phyloP scores from a whole-genome alignment of 2,329 filamentous ascomycete species.

The Leptosphaerulina australis region DNA sequence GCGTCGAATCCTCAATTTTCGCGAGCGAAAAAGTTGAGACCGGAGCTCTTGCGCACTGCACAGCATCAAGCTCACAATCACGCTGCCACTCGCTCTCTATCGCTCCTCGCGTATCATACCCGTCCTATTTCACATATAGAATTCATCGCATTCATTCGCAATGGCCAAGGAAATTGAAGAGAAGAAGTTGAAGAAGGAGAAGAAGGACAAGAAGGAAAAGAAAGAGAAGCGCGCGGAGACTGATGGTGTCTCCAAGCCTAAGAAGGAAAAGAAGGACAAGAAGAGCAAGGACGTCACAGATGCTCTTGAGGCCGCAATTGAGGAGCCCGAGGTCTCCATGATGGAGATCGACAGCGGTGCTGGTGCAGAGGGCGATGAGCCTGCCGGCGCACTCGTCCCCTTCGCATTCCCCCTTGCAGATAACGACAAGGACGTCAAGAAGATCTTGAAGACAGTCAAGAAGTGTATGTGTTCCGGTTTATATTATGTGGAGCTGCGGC shows the following conservation, averaged over 20 bases:
- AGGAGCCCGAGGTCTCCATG: conserved; percentile 63
- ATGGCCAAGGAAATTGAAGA: conserved; percentile 49
- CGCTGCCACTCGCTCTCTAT: conserved; percentile 12
- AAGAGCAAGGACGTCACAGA: conserved; percentile 65
- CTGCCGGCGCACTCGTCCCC: conserved; percentile 69
- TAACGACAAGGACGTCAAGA: conserved; percentile 71
- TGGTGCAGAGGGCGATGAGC: conserved; percentile 52
- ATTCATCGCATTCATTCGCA: conserved; percentile 16
- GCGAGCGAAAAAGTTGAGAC: conserved; percentile 24
- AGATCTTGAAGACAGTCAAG: conserved; percentile 69
- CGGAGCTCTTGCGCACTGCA: conserved; percentile 20
- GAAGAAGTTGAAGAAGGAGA: conserved; percentile 54
- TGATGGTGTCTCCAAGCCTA: conserved; percentile 53
- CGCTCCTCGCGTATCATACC: neutral
- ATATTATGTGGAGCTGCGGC: neutral
- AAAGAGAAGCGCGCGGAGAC: conserved; percentile 67
- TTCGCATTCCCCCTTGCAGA: conserved; percentile 83
- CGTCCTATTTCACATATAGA: neutral
- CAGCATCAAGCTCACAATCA: conserved; percentile 20
- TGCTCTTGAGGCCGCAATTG: conserved; percentile 61
- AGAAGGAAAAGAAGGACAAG: conserved; percentile 68
- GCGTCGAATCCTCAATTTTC: conserved; percentile 23
- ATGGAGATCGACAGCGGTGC: conserved; percentile 52
- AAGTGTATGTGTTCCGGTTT: conserved; percentile 55
- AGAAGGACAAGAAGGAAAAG: conserved; percentile 65